Conservation (phyloP, 805 yeast species). For the Vanderwaltozyma tropicalis region DNA sequence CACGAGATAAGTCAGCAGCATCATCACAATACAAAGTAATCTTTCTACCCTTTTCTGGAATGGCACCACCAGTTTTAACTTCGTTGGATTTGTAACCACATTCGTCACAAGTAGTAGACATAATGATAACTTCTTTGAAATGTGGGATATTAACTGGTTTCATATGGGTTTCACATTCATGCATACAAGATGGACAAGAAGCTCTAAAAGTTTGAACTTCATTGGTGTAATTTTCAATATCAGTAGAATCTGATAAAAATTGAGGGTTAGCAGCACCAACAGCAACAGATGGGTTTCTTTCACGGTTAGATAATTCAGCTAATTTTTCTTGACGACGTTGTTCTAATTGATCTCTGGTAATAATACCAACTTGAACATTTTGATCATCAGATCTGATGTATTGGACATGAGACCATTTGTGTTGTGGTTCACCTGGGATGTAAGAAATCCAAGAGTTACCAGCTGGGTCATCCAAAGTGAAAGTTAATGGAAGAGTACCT, state of each 20-base stretch:
- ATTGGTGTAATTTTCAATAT: conserved; percentile 73
- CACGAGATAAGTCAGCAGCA: conserved; percentile 80
- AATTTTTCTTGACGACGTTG: conserved; percentile 29
- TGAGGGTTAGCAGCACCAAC: conserved; percentile 27
- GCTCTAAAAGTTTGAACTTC: conserved; percentile 93
- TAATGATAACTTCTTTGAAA: conserved; percentile 91
- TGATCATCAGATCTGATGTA: conserved; percentile 83
- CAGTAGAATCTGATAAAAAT: conserved; percentile 59
- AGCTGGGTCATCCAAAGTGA: conserved; percentile 82
- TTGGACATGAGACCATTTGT: conserved; percentile 80
- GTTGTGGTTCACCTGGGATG: conserved; percentile 75
- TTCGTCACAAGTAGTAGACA: conserved; percentile 85
- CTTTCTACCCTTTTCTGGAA: conserved; percentile 75
- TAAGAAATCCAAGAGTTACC: conserved; percentile 96
- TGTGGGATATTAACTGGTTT: conserved; percentile 94
- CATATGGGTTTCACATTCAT: conserved; percentile 86
- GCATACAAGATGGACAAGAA: conserved; percentile 78
- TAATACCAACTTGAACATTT: conserved; percentile 71
- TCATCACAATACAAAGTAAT: conserved; percentile 70
- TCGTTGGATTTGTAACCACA: conserved; percentile 97
- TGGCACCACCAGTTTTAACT: conserved; percentile 96
- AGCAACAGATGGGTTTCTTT: conserved; percentile 23
- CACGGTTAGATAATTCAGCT: conserved; percentile 28
- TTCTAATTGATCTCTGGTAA: conserved; percentile 47
- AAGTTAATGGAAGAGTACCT: conserved; percentile 63